Evolutionary conservation across 2,329 filamentous ascomycete genomes (phyloP), one percentile per base, ranked within the genome.

Genomic region (Pestalotiopsis sp.): DNA sequence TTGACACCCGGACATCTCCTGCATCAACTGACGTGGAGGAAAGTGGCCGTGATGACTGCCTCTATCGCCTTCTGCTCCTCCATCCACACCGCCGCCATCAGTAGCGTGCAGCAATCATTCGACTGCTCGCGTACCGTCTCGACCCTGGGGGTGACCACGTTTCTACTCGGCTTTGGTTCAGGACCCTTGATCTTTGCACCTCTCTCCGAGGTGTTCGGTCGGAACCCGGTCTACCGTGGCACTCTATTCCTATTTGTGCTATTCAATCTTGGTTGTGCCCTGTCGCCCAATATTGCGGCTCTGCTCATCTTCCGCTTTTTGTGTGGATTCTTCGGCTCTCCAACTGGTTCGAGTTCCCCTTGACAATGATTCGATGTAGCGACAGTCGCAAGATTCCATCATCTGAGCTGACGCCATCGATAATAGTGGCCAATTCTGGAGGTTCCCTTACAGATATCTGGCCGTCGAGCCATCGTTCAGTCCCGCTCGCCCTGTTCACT

Each of bases 361-460:
- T 36, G 31, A 36, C 7, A 36, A 36, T 36, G 31, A 36, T 36
- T 36, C 31, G 31, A 36, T 36, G 7, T 9, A 36, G 31, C 31
- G 31, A 36, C 31, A 36, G 31, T 7, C 14, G 41, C 41, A 59
- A 13, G 14, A 36, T 9, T 7, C 27, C 20, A 59, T 13, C 12
- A 59, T 25, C 1, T n/a, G 20, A 31, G 13, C 23, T 49, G 41
- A 49, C 41, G n/a, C 2, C 13, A 14, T 41, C 31, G 31, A 36
- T 9, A 36, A 31, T 83, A 1, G 76, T 84, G 23, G 79, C 77
- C 67, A 82, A 84, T 66, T 82, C 83, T 27, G 75, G 77, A 14
- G 83, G 82, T 4, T 81, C 80, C 0, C 69, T 85, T 2, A 83
- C 80, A 2, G 83, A 85, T 65, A 80, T 85, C 61, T 85, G 69